Evolutionary conservation across 2,329 filamentous ascomycete species (phyloP), one percentile per base, ranked within the genome.

Genomic region (Penicillium brevicompactum): DNA sequence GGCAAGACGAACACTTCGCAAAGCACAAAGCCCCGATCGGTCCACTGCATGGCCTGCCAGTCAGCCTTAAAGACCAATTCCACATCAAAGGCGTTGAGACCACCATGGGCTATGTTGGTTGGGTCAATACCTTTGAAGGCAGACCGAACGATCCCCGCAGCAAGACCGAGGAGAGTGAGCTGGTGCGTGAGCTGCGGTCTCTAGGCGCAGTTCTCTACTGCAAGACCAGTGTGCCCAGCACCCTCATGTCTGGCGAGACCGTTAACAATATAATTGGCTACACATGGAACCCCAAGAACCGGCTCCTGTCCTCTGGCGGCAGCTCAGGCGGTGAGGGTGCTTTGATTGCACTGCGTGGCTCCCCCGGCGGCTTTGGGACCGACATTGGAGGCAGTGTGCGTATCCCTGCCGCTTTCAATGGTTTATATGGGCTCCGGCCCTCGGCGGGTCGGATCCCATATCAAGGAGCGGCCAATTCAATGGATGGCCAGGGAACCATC

Each of bases 71-170:
- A 57, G 79, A 81, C 59, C 76, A 78, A 54, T 78, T 80, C 55
- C 75, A 78, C 46, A 68, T 79, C 5, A 72, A 78, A 66, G 79
- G 78, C 1, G 73, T 82, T 3, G 80, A 84, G 56, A 83, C 59
- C 69, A 85, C 73, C 67, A 87, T 87, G 77, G 85, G 84, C 11
- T 88, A 87, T 63, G 76, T 87, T 22, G 84, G 85, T n/a, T 86
- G 84, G 80, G 82, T 87, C n/a, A 82, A 80, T 6, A 83, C 82
- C 0, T 83, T 86, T 59, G 72, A 87, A 69, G 84, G 82, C 48
- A 72, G 78, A 41, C 78, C 79, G 55, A 77, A 81, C 74, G 55
- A 79, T 75, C 31, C 82, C 75, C 64, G 83, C 75, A 73, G 72
- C 70, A 67, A 68, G 3, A 63, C 77, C 41, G 80, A 80, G 60